Percentiles rank a stretch among this genome's conserved stretches.
Conservation (phyloP, 2,329 filamentous ascomycete genomes). For the Xylariaceae sp. region DNA sequence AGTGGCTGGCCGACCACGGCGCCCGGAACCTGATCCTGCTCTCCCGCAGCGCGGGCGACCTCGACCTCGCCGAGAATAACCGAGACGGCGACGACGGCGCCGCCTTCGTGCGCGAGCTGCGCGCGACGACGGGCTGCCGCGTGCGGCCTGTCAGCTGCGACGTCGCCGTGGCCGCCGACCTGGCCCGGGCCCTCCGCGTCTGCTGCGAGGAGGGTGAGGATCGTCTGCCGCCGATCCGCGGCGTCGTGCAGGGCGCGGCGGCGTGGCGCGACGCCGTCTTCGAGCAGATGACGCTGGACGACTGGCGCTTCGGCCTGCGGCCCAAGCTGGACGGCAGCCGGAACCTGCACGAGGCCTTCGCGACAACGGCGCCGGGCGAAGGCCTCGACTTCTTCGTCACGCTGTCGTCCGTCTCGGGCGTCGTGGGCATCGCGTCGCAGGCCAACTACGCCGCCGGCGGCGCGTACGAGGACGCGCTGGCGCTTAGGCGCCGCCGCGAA, state of each 20-base stretch:
- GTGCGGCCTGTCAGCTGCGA: too few species aligned
- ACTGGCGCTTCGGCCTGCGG: neutral
- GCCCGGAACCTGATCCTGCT: constrained; percentile 5
- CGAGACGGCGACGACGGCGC: too few species aligned
- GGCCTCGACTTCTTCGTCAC: constrained; percentile 10
- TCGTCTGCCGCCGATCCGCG: too few species aligned
- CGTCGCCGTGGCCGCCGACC: too few species aligned
- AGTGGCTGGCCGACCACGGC: constrained; percentile 2
- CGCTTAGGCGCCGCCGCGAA: neutral
- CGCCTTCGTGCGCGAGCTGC: too few species aligned
- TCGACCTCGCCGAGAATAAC: too few species aligned
- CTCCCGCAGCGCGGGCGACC: constrained; percentile 7
- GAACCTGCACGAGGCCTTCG: constrained; percentile 1
- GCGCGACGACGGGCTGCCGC: too few species aligned
- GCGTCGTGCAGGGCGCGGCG: too few species aligned
- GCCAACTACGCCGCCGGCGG: constrained; percentile 4
- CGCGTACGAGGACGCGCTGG: constrained; percentile 2
- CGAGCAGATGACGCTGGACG: neutral
- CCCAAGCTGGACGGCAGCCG: constrained; percentile 1
- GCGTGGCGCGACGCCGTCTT: too few species aligned
- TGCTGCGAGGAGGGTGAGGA: too few species aligned
- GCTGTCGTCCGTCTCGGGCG: neutral
- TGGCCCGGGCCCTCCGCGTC: too few species aligned
- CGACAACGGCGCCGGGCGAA: constrained; percentile 5
- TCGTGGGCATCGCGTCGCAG: neutral